A percentile compares a stretch with the other conserved stretches of the same genome.
phyloP scores from a whole-genome alignment of 164 flowering plant species.

The Magnolia changhungtana region DNA sequence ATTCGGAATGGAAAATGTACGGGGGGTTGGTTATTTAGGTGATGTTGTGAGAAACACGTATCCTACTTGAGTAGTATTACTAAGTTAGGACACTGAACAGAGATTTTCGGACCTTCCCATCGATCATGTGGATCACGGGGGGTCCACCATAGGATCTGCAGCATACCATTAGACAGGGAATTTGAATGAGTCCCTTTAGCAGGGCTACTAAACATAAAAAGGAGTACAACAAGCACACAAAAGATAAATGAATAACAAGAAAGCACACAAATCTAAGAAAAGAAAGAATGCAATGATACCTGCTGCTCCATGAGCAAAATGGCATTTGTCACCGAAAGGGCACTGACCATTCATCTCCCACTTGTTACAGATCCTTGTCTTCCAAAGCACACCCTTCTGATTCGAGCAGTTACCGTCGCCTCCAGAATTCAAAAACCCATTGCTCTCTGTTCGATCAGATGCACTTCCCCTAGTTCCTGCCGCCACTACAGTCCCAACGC shows the following conservation, averaged over 20 bases:
- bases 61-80: too few species aligned
- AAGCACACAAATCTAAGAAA: background rate
- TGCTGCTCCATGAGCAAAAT: conserved; percentile 83
- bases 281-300: conserved; percentile 35
- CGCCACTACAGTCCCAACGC: conserved; percentile 35
- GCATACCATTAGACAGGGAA: background rate
- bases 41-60: too few species aligned
- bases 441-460: conserved; percentile 30
- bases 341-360: conserved; percentile 70
- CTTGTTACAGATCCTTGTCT: conserved; percentile 69
- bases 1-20: too few species aligned
- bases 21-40: too few species aligned
- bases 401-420: conserved; percentile 29
- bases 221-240: background rate
- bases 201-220: background rate
- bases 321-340: conserved; percentile 76
- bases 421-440: conserved; percentile 15
- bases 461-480: conserved; percentile 20
- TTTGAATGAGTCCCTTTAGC: too few species aligned
- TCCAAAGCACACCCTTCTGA: conserved; percentile 55
- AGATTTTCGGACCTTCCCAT: too few species aligned
- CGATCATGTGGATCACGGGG: too few species aligned
- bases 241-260: background rate
- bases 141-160: too few species aligned
- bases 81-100: too few species aligned